phyloP scores from a whole-genome alignment of 2,329 filamentous ascomycete species.

The Karstenula rhodostoma region DNA sequence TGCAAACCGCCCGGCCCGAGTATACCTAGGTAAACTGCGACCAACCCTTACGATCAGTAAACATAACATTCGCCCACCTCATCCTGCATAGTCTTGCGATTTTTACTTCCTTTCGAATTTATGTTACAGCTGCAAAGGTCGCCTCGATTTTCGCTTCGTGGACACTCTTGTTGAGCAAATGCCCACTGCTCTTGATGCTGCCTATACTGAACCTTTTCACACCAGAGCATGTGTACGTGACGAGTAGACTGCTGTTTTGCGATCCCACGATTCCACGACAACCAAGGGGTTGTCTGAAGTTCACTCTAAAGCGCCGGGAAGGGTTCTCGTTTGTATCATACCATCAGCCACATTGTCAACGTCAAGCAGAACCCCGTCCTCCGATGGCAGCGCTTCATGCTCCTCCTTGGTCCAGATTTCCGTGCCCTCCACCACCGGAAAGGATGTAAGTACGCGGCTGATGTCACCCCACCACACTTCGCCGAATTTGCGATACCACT shows the following conservation, averaged over 20 bases:
- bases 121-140: neutral
- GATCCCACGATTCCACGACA: neutral
- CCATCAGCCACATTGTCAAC: constrained; percentile 16
- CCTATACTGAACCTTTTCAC: neutral
- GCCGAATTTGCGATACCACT: constrained; percentile 51
- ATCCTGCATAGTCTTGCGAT: neutral
- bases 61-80: neutral
- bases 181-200: neutral
- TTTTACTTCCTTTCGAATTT: neutral
- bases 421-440: constrained; percentile 50
- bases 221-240: neutral
- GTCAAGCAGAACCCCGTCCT: constrained; percentile 34
- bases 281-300: neutral
- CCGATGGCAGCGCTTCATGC: constrained; percentile 47
- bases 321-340: constrained; percentile 36
- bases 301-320: constrained; percentile 23
- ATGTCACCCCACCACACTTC: constrained; percentile 54
- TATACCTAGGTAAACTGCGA: no score
- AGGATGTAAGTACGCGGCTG: constrained; percentile 48
- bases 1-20: neutral
- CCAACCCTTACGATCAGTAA: neutral
- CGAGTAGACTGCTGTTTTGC: neutral
- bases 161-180: neutral
- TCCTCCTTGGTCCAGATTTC: constrained; percentile 52
- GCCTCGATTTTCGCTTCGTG: neutral